Evolutionary conservation across 805 yeast species (phyloP).

Genomic region (Wickerhamomyces chambardii): DNA sequence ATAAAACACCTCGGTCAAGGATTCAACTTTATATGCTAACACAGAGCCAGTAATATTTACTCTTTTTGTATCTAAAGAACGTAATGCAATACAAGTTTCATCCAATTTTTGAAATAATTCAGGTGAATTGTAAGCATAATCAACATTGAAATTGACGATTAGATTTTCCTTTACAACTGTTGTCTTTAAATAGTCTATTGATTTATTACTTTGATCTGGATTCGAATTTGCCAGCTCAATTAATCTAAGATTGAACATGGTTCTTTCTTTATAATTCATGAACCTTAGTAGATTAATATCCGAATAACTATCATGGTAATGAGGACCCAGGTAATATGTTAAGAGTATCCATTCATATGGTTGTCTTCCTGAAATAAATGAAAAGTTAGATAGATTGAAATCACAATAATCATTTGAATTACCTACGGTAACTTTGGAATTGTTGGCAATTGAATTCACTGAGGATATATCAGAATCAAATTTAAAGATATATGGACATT

Average conservation of each 20-base stretch:
- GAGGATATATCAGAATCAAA: conserved; percentile 1
- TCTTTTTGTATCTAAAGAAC: no score
- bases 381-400: conserved; percentile 20
- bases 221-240: not conserved
- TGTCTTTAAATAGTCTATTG: conserved; percentile 8
- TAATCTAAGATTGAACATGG: conserved; percentile 25
- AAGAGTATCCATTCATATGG: conserved; percentile 43
- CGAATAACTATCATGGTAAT: conserved; percentile 38
- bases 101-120: no score
- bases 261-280: conserved; percentile 27
- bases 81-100: no score
- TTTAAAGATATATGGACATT: conserved; percentile 8
- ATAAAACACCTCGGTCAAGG: conserved; percentile 13
- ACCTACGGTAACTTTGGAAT: not conserved
- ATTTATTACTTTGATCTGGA: conserved; percentile 8
- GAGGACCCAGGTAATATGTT: conserved; percentile 36
- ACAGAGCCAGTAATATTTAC: conserved; percentile 4
- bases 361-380: conserved; percentile 27
- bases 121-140: conserved; percentile 13
- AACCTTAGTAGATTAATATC: conserved; percentile 29
- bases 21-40: conserved; percentile 1
- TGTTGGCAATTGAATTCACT: not conserved
- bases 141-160: conserved; percentile 11
- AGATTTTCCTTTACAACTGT: conserved; percentile 9
- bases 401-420: conserved; percentile 8